A percentile compares a stretch with the other conserved stretches of the same genome.
phyloP scores from a whole-genome alignment of 1,284 basidiomycete genomes.

The Somion occarium region DNA sequence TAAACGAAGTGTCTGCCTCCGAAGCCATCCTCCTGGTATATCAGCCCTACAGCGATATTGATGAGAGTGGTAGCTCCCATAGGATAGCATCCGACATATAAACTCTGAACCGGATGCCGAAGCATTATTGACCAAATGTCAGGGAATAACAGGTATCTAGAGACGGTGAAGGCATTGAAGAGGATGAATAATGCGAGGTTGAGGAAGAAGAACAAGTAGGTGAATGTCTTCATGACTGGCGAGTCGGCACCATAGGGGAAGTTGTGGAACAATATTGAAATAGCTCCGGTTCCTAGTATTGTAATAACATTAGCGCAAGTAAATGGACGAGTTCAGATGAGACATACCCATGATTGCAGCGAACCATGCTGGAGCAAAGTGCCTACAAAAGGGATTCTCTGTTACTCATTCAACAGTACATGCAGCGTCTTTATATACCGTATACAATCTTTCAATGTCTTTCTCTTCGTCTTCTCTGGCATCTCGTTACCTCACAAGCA shows the following conservation, averaged over 20 bases:
- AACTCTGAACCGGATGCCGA: conserved; percentile 49
- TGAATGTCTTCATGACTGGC: conserved; percentile 26
- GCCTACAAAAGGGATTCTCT: conserved; percentile 20
- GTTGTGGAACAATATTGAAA: conserved; percentile 32
- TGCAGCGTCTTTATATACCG: too few species aligned
- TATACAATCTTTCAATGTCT: conserved; percentile 3
- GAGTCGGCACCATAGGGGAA: conserved; percentile 35
- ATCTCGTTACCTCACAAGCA: too few species aligned
- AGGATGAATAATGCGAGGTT: conserved; percentile 49
- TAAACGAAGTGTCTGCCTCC: conserved; percentile 45
- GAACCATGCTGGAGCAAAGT: conserved; percentile 46
- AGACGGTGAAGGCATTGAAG: conserved; percentile 35
- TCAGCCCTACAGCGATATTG: conserved; percentile 24
- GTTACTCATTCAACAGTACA: not conserved
- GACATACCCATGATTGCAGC: conserved; percentile 32
- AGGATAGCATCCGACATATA: conserved; percentile 56
- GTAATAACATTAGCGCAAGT: not conserved
- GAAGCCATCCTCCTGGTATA: conserved; percentile 29
- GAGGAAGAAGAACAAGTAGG: conserved; percentile 45
- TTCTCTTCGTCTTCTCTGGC: not conserved
- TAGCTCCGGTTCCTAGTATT: conserved; percentile 33
- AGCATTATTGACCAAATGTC: conserved; percentile 29
- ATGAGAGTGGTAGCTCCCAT: conserved; percentile 57
- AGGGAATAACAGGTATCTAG: conserved; percentile 50
- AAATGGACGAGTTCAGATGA: not conserved